Base-by-base conservation (phyloP, 2,329 filamentous ascomycete species). In the Verticillium albo-atrum region DNA sequence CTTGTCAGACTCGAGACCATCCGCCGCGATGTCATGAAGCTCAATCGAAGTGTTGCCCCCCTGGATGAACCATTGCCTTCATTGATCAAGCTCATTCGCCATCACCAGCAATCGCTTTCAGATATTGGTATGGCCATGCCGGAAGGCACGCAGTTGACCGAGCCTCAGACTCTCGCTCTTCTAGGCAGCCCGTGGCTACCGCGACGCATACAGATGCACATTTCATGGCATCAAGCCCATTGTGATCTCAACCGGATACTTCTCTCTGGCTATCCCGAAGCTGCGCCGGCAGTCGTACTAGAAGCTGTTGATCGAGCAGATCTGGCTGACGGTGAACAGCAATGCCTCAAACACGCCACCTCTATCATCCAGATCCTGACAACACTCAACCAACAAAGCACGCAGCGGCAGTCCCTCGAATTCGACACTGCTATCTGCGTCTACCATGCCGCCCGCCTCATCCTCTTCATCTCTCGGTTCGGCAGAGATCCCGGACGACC, bases 171-270 rank as follows among this genome's bases (percentile, higher is more conserved):
- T 4, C 60, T 47, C 30, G 62, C 17, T 14, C 59, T 37, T 42
- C 57, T 64, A 20, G 42, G 59, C 6, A 61, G 56, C 28, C 63
- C 61, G 1, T 68, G 65, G 65, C 62, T 66, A 7, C 58, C 65
- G 5, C 35, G 65, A 2, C 63, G 62, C 30, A 61, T 74, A n/a
- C 68, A 73, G 65, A 59, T 74, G 7, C 70, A 72, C 60, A 63
- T 71, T 20, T 74, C 71, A 1, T 79, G 72, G 66, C 75, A 78
- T 20, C 75, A 79, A 54, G 74, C 71, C 12, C 72, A 78, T 57
- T 78, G 75, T 62, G 77, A 79, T 54, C 61, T 79, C 4, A 78
- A 79, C 58, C 74, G 77, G 2, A 70, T 78, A n/a, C 70, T 78
- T 4, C 63, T 79, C 3, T 70, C 70, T 2, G 74, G 71, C 14